Percentiles rank a stretch among this genome's conserved stretches.
Evolutionary conservation across 352 stramenopile species (phyloP).

Genomic region (Globisporangium cylindrosporum): DNA sequence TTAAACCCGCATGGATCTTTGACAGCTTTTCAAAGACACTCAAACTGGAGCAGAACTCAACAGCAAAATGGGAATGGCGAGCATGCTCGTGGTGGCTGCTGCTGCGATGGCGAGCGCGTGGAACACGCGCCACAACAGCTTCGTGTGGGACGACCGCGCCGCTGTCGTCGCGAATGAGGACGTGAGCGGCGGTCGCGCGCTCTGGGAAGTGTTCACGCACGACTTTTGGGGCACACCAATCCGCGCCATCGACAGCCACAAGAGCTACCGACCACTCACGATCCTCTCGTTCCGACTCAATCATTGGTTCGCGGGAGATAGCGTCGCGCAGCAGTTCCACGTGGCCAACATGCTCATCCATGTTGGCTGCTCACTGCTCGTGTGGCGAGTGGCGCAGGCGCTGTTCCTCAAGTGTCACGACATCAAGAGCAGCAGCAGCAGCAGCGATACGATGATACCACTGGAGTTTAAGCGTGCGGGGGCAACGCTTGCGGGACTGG

Average conservation of each 20-base stretch:
- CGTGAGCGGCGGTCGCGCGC: constrained; percentile 26
- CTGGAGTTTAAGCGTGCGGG: constrained; percentile 7
- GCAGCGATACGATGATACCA: constrained; percentile 7
- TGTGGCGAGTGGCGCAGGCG: constrained; percentile 42
- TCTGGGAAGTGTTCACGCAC: constrained; percentile 47
- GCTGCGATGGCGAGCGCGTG: constrained; percentile 35
- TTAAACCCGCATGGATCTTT: neutral
- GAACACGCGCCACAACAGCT: constrained; percentile 52
- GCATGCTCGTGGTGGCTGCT: constrained; percentile 19
- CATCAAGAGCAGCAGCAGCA: neutral
- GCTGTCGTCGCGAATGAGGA: constrained; percentile 60
- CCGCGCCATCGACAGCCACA: constrained; percentile 48
- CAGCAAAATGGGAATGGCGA: neutral
- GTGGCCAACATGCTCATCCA: constrained; percentile 70
- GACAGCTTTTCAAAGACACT: neutral
- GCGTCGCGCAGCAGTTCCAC: constrained; percentile 48
- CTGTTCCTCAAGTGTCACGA: constrained; percentile 23
- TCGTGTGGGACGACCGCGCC: constrained; percentile 87
- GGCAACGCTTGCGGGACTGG: constrained; percentile 44
- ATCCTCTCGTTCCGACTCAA: constrained; percentile 67
- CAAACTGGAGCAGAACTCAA: neutral
- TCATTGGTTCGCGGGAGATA: constrained; percentile 26
- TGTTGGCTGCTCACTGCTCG: constrained; percentile 47
- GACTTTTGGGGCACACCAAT: constrained; percentile 86
- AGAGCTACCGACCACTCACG: constrained; percentile 82